phyloP scores from a whole-genome alignment of 495 filamentous ascomycete genomes.

The Neurospora sp. region DNA sequence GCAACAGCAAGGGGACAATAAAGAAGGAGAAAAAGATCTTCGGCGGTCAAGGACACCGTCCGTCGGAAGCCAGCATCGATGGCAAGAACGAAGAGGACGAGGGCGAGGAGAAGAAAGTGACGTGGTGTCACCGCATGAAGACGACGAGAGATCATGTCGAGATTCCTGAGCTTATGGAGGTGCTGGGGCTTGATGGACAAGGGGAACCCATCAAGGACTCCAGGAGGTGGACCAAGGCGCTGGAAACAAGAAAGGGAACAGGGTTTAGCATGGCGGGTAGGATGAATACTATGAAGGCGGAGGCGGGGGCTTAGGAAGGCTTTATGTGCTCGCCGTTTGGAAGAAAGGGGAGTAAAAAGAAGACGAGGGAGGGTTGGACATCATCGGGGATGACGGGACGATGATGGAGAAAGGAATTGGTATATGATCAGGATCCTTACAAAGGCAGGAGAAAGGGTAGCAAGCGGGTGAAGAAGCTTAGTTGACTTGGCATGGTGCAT shows the following conservation, averaged over 20 bases:
- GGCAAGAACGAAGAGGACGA: slow-evolving; percentile 15
- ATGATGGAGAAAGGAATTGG: not conserved
- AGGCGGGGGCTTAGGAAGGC: not conserved
- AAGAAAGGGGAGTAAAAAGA: not conserved
- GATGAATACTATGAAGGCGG: slow-evolving; percentile 25
- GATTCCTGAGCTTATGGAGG: slow-evolving; percentile 48
- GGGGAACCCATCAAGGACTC: slow-evolving; percentile 26
- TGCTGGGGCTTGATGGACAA: slow-evolving; percentile 49
- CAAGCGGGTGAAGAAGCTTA: not conserved
- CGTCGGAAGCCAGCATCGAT: slow-evolving; percentile 16
- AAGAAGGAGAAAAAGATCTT: not conserved
- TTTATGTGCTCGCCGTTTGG: not conserved
- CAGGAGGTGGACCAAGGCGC: slow-evolving; percentile 33
- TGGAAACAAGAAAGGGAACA: slow-evolving; percentile 34
- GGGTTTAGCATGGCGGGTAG: slow-evolving; percentile 32
- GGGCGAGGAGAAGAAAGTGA: slow-evolving; percentile 44
- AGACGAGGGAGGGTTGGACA: not conserved
- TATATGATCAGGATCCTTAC: not conserved
- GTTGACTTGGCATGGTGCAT: not conserved
- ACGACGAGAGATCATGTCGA: slow-evolving; percentile 71
- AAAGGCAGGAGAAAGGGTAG: not conserved
- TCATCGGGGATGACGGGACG: not conserved
- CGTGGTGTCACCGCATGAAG: slow-evolving; percentile 80
- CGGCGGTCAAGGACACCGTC: not conserved
- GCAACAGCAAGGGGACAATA: not conserved